Conservation (phyloP, 1,284 basidiomycete species). For the Ganoderma lingzhi region DNA sequence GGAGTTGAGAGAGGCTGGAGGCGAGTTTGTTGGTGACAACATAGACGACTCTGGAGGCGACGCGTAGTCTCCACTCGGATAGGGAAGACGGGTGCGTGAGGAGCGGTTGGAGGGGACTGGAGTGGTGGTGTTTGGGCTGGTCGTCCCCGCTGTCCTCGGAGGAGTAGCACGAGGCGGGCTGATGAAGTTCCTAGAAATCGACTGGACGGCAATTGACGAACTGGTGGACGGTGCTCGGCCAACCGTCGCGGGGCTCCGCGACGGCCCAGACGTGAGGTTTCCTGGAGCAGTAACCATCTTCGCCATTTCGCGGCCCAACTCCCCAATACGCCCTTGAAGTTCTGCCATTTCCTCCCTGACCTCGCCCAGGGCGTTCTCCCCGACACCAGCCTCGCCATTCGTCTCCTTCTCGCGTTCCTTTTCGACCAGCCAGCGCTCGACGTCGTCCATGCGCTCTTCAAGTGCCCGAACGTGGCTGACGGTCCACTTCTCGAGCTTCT, state of each 20-base stretch:
- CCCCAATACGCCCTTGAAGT: conserved; percentile 73
- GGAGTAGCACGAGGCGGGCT: conserved; percentile 49
- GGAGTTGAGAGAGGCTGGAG: conserved; percentile 55
- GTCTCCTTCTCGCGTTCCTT: conserved; percentile 58
- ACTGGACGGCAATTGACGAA: conserved; percentile 43
- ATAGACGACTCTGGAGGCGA: conserved; percentile 56
- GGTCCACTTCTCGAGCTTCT: conserved; percentile 88
- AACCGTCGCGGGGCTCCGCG: conserved; percentile 52
- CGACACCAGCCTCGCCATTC: conserved; percentile 37
- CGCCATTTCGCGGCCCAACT: conserved; percentile 81
- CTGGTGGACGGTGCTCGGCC: conserved; percentile 46
- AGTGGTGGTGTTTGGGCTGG: conserved; percentile 66
- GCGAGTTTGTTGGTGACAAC: conserved; percentile 70
- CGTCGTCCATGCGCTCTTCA: conserved; percentile 85
- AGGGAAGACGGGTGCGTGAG: conserved; percentile 70
- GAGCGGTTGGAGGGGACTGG: conserved; percentile 40
- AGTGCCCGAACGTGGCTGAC: conserved; percentile 83
- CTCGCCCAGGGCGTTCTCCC: conserved; percentile 51
- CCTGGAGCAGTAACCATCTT: conserved; percentile 66
- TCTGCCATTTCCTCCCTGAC: conserved; percentile 74
- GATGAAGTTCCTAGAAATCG: conserved; percentile 39
- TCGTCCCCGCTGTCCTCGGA: conserved; percentile 62
- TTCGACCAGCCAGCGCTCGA: conserved; percentile 83
- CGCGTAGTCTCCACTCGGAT: conserved; percentile 82
- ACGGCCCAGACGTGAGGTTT: conserved; percentile 62